Evolutionary conservation across 192 early-diverging fungal species (phyloP).

Genomic region (Backusella morwellensis): DNA sequence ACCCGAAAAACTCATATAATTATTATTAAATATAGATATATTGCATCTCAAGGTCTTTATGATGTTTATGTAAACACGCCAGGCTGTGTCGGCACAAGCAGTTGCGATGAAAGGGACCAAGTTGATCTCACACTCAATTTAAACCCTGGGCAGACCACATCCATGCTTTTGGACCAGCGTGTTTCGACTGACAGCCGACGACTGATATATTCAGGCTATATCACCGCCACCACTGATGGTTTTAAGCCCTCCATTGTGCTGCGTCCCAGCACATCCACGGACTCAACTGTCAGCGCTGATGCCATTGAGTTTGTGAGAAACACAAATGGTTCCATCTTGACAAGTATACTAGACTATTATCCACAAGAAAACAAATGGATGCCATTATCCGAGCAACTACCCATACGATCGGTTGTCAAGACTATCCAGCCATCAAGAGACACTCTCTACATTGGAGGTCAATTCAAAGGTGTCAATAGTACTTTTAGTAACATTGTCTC

Average conservation of each 20-base stretch:
- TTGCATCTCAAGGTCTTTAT: background rate
- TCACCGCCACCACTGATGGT: slow-evolving; percentile 9
- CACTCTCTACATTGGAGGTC: slow-evolving; percentile 54
- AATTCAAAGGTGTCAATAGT: slow-evolving; percentile 40
- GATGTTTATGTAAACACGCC: slow-evolving; percentile 23
- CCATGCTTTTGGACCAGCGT: slow-evolving; percentile 3
- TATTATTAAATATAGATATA: background rate
- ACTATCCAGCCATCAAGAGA: slow-evolving; percentile 36
- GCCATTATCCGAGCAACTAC: slow-evolving; percentile 37
- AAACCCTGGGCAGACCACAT: background rate
- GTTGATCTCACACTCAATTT: slow-evolving; percentile 1
- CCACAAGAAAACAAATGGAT: slow-evolving; percentile 7
- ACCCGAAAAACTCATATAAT: background rate
- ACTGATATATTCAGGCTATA: slow-evolving; percentile 23
- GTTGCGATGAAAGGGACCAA: slow-evolving; percentile 26
- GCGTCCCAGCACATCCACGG: slow-evolving; percentile 4
- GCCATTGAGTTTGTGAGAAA: slow-evolving; percentile 28
- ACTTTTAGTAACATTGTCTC: slow-evolving; percentile 53
- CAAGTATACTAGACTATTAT: slow-evolving; percentile 27
- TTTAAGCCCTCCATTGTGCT: slow-evolving; percentile 26
- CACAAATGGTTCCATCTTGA: background rate
- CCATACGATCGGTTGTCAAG: slow-evolving; percentile 50
- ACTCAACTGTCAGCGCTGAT: slow-evolving; percentile 14
- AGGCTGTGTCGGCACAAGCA: slow-evolving; percentile 25
- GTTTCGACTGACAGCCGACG: slow-evolving; percentile 2